Percentiles rank a stretch among this genome's conserved stretches.
Evolutionary conservation across 139 green algal species (phyloP).

Genomic region (Chlorella sp.): DNA sequence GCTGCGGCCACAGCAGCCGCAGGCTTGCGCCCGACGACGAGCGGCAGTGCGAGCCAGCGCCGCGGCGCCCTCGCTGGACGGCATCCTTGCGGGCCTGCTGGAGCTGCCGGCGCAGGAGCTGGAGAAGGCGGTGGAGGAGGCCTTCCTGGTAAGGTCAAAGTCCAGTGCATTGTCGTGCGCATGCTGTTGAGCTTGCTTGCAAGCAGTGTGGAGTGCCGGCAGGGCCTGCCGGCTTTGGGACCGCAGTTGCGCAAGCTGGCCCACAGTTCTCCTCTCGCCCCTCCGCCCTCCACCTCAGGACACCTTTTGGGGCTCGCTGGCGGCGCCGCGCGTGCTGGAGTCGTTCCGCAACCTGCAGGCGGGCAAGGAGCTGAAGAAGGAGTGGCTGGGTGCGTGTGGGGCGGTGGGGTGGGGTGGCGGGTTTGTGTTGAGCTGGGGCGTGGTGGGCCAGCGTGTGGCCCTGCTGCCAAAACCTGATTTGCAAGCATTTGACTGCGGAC

Average conservation of each 20-base stretch:
- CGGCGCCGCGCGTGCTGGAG: constrained; percentile 39
- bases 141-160: not conserved
- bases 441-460: not conserved
- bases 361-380: not conserved
- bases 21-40: too few relatives aligned
- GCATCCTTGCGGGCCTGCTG: not conserved
- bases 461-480: not conserved
- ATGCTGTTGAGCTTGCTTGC: too few relatives aligned
- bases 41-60: not conserved
- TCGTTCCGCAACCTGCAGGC: constrained; percentile 20
- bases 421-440: not conserved
- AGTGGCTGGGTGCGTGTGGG: not conserved
- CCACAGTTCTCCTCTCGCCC: too few relatives aligned
- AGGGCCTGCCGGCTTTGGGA: too few relatives aligned
- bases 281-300: not conserved
- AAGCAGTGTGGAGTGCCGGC: too few relatives aligned
- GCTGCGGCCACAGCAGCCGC: too few relatives aligned
- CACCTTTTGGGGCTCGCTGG: constrained; percentile 29
- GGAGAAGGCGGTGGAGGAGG: constrained; percentile 2
- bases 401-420: not conserved
- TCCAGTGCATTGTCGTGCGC: too few relatives aligned
- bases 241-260: too few relatives aligned
- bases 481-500: too few relatives aligned
- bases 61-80: not conserved
- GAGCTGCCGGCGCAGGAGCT: not conserved